These are phyloP conservation scores for Pseudogymnoascus sp. DNA, from an alignment of 2,329 filamentous ascomycete genomes.

Conservation along the genomic window DNA sequence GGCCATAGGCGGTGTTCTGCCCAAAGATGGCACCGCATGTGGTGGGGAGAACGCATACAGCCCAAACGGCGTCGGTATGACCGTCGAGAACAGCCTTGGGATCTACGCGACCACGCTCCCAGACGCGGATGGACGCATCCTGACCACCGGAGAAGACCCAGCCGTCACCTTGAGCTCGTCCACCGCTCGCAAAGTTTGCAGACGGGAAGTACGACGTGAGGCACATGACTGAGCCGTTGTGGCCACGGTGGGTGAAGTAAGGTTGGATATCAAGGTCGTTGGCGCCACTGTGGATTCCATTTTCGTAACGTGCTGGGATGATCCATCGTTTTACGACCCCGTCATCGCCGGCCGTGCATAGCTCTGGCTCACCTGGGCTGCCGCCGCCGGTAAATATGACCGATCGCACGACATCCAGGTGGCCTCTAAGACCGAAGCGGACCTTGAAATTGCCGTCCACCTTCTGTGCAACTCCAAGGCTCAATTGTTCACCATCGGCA, in stretches of 20 bases:
- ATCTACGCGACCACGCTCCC: conserved; percentile 90
- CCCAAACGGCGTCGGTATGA: conserved; percentile 94
- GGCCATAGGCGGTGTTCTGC: conserved; percentile 64
- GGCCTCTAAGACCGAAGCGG: conserved; percentile 81
- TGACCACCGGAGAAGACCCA: conserved; percentile 99
- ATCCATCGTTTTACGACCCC: conserved; percentile 96
- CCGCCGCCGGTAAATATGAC: conserved; percentile 96
- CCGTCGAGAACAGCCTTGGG: conserved; percentile 91
- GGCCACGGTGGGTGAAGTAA: conserved; percentile 91
- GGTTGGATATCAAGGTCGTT: conserved; percentile 82
- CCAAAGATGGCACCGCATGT: conserved; percentile 77
- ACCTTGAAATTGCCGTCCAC: conserved; percentile 81
- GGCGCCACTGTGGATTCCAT: conserved; percentile 36
- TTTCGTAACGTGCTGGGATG: conserved; percentile 72
- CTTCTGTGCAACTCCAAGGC: conserved; percentile 46
- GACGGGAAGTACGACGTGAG: conserved; percentile 81
- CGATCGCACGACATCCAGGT: conserved; percentile 86
- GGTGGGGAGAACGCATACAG: conserved; percentile 82
- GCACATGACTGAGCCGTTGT: conserved; percentile 81
- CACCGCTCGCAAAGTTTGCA: conserved; percentile 81
- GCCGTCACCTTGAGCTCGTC: conserved; percentile 80
- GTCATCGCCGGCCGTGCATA: conserved; percentile 93
- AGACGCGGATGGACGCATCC: conserved; percentile 85
- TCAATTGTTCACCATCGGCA: conserved; percentile 53
- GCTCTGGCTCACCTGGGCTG: conserved; percentile 89